phyloP scores from a whole-genome alignment of 2,329 filamentous ascomycete species.

The Ustilaginoidea virens region DNA sequence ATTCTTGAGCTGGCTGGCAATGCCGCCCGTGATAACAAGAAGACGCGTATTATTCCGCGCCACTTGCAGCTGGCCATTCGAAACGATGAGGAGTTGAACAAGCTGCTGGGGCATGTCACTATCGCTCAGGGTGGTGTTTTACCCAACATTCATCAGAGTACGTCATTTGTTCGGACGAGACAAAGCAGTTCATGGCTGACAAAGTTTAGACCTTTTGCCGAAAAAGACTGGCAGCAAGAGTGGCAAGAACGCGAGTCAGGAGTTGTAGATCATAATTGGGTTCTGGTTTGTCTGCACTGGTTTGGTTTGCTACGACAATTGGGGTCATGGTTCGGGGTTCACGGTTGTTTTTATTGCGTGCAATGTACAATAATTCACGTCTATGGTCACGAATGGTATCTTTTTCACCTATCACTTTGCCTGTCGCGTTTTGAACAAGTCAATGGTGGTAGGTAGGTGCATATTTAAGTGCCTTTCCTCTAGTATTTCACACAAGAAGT shows the following conservation, averaged over 20 bases:
- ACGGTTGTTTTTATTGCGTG: slow-evolving; percentile 35
- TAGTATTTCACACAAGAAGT: too few relatives aligned
- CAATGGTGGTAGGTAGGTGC: too few relatives aligned
- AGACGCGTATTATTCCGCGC: slow-evolving; percentile 98
- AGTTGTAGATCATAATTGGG: slow-evolving; percentile 52
- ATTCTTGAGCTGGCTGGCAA: slow-evolving; percentile 98
- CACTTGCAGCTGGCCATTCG: slow-evolving; percentile 98
- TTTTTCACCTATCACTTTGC: not conserved
- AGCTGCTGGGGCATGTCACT: slow-evolving; percentile 88
- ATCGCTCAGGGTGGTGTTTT: slow-evolving; percentile 95
- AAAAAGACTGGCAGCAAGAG: slow-evolving; percentile 91
- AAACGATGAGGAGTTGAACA: slow-evolving; percentile 99
- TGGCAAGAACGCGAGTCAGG: slow-evolving; percentile 84
- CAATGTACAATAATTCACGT: slow-evolving; percentile 61
- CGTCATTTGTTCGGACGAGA: slow-evolving; percentile 25
- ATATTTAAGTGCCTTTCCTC: too few relatives aligned
- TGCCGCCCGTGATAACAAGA: slow-evolving; percentile 99
- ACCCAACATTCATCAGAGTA: slow-evolving; percentile 95
- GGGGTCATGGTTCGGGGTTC: slow-evolving; percentile 67
- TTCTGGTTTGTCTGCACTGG: slow-evolving; percentile 37
- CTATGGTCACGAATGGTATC: slow-evolving; percentile 42
- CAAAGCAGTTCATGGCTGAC: too few relatives aligned
- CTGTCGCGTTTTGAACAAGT: too few relatives aligned
- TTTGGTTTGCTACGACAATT: slow-evolving; percentile 68
- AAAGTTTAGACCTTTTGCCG: slow-evolving; percentile 73